Evolutionary conservation across 2,329 filamentous ascomycete species (phyloP).

Genomic region (Curvularia sp.): DNA sequence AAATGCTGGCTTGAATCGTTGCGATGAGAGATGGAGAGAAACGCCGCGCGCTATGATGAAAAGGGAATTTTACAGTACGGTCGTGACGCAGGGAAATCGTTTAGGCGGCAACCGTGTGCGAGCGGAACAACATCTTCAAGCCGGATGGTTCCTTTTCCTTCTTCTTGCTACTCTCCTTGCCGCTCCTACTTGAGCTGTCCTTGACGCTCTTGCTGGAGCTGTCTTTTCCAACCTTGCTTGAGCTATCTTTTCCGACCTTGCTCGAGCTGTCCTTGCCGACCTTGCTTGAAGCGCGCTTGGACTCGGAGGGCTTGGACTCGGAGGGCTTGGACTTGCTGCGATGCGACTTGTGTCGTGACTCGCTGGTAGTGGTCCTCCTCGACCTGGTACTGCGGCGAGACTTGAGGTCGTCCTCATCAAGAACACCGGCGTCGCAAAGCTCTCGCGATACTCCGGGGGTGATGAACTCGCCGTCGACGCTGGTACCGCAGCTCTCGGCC

Average conservation of each 20-base stretch:
- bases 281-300: conserved; percentile 13
- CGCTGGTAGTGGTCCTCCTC: conserved; percentile 27
- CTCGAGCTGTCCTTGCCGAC: conserved; percentile 5
- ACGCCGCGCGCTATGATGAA: conserved; percentile 26
- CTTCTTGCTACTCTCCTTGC: conserved; percentile 36
- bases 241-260: conserved; percentile 2
- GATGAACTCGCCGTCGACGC: conserved; percentile 71
- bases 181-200: conserved; percentile 32
- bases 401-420: conserved; percentile 59
- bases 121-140: conserved; percentile 54
- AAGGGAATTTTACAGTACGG: conserved; percentile 1
- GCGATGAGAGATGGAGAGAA: conserved; percentile 9
- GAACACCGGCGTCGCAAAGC: conserved; percentile 55
- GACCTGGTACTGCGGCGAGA: conserved; percentile 41
- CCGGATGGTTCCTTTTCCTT: conserved; percentile 55
- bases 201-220: conserved; percentile 23
- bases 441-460: conserved; percentile 62
- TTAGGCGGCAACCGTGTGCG: conserved; percentile 36
- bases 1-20: conserved; percentile 17
- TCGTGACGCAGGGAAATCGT: not conserved
- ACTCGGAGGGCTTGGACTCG: conserved; percentile 2
- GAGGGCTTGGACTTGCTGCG: conserved; percentile 26
- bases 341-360: conserved; percentile 38
- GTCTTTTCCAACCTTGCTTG: conserved; percentile 20
- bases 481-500: conserved; percentile 63